Conservation (phyloP, 331 rosid species). For the Acacia concinna region DNA sequence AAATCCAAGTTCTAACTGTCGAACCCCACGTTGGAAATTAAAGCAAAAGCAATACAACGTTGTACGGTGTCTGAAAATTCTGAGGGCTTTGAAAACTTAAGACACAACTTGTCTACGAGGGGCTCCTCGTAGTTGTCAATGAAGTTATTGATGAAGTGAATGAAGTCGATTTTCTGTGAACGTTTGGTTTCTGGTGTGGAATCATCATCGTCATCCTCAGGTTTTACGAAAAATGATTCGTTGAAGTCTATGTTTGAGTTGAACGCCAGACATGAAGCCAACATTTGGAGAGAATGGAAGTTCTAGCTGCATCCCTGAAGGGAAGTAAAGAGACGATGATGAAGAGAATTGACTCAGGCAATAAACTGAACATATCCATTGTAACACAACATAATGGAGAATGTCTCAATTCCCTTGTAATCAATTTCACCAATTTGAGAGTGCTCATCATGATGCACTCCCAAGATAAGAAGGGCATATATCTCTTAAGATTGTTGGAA, state of each 20-base stretch:
- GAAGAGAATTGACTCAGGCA: constrained; percentile 12
- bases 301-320: constrained; percentile 52
- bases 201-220: too few species aligned
- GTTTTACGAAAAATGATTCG: constrained; percentile 31
- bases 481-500: too few species aligned
- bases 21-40: background rate
- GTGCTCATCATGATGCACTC: too few species aligned
- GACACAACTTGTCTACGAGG: background rate
- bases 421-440: too few species aligned
- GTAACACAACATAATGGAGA: background rate
- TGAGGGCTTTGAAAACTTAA: background rate
- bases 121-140: background rate
- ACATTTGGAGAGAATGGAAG: constrained; percentile 37
- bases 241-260: constrained; percentile 37
- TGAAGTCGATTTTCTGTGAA: background rate
- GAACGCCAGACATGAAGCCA: constrained; percentile 42
- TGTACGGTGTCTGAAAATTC: background rate
- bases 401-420: too few species aligned
- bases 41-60: constrained; percentile 30
- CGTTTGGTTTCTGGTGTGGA: background rate
- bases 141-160: background rate
- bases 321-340: constrained; percentile 39
- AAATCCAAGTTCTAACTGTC: constrained; percentile 46
- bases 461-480: too few species aligned
- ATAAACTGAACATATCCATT: constrained; percentile 15